A percentile compares a stretch with the other conserved stretches of the same genome.
These are phyloP conservation scores for Stentor coeruleus DNA, from an alignment of 73 alveolate species.

Conservation along the genomic window DNA sequence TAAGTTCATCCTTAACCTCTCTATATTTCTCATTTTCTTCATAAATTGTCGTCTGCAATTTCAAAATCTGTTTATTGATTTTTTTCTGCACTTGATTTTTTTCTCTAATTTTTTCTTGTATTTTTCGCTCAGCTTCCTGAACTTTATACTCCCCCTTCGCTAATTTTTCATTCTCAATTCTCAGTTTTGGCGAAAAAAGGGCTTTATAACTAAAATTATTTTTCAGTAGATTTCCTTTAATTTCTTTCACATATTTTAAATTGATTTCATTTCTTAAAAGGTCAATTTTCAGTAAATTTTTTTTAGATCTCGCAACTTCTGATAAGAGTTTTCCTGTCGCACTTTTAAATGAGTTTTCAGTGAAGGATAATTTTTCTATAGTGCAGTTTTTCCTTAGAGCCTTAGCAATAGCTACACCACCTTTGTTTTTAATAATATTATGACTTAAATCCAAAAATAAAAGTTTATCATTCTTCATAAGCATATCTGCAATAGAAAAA, in stretches of 20 bases:
- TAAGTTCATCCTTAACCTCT: neutral
- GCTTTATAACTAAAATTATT: slow-evolving; percentile 4
- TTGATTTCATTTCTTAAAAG: too few species aligned
- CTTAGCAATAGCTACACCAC: neutral
- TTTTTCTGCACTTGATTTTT: neutral
- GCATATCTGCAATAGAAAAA: slow-evolving; percentile 28
- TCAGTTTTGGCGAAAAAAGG: slow-evolving; percentile 22
- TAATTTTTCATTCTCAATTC: neutral
- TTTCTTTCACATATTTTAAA: slow-evolving; percentile 27
- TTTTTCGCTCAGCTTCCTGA: neutral
- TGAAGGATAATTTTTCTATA: neutral
- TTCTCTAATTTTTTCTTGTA: neutral
- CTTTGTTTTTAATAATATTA: slow-evolving; percentile 10
- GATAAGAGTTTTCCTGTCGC: neutral
- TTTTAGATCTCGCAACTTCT: neutral
- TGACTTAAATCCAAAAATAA: slow-evolving; percentile 6
- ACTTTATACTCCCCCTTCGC: neutral
- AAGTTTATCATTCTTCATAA: neutral
- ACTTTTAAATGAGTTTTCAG: neutral
- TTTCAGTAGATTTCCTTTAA: neutral
- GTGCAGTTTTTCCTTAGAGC: slow-evolving; percentile 17
- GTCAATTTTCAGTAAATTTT: neutral
- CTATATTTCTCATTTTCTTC: neutral
- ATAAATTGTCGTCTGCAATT: slow-evolving; percentile 10
- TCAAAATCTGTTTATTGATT: neutral